These are phyloP conservation scores for Aspergillus brasiliensis DNA, from an alignment of 2,329 filamentous ascomycete species.

Conservation along the genomic window DNA sequence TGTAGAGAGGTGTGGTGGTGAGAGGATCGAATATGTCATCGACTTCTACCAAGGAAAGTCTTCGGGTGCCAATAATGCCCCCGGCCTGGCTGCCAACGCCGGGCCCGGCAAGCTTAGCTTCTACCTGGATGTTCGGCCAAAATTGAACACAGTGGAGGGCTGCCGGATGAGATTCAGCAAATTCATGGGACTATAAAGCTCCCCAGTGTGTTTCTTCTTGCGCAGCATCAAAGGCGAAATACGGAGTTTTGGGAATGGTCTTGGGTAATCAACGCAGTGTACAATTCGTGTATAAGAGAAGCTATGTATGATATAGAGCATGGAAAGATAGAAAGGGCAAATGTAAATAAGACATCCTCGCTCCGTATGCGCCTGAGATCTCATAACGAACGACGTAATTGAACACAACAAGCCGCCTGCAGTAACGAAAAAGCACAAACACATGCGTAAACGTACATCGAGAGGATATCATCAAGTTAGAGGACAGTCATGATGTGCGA, in stretches of 20 bases:
- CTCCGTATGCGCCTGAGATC: conserved; percentile 23
- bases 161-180: conserved; percentile 57
- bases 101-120: conserved; percentile 57
- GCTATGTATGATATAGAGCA: conserved; percentile 38
- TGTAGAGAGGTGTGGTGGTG: conserved; percentile 79
- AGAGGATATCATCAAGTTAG: conserved; percentile 38
- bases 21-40: conserved; percentile 88
- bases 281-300: conserved; percentile 38
- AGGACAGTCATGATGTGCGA: conserved; percentile 14
- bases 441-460: conserved; percentile 30
- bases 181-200: conserved; percentile 48
- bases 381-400: conserved; percentile 14
- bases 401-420: conserved; percentile 9
- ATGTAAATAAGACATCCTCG: conserved; percentile 27
- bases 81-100: conserved; percentile 34
- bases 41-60: conserved; percentile 87
- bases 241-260: conserved; percentile 27
- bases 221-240: conserved; percentile 26
- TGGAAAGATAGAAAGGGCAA: conserved; percentile 19
- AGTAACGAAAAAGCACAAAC: conserved; percentile 17
- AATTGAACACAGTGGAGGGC: conserved; percentile 65
- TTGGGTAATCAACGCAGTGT: conserved; percentile 28
- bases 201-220: background rate
- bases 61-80: conserved; percentile 30
- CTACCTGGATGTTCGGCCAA: conserved; percentile 66